Conservation (phyloP, 306 rosid genomes). For the Begonia masoniana region DNA sequence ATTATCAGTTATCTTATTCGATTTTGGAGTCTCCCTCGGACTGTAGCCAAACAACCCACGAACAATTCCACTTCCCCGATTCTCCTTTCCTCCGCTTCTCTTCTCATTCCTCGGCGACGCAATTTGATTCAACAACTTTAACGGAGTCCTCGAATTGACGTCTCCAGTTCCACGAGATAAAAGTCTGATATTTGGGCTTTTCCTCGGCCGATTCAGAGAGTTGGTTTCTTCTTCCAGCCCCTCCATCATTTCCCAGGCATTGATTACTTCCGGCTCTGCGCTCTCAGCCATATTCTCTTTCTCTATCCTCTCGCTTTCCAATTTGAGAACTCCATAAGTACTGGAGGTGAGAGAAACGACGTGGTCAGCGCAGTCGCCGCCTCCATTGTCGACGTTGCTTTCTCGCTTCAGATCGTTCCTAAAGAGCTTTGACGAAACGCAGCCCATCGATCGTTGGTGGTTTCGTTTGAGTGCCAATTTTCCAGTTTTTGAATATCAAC, state of each 20-base stretch:
- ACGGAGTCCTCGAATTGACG: constrained; percentile 42
- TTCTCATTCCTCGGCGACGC: constrained; percentile 56
- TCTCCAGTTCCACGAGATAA: constrained; percentile 52
- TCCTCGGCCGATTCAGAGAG: constrained; percentile 32
- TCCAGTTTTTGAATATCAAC: constrained; percentile 22
- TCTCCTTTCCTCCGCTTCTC: constrained; percentile 57
- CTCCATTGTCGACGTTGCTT: constrained; percentile 33
- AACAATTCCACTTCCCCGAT: constrained; percentile 28
- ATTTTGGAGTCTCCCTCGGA: constrained; percentile 35
- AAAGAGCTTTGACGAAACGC: constrained; percentile 71
- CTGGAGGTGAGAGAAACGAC: constrained; percentile 85
- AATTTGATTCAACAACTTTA: constrained; percentile 56
- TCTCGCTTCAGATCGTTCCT: constrained; percentile 42
- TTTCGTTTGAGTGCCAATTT: no score
- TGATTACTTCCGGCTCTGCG: constrained; percentile 49
- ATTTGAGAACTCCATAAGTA: constrained; percentile 69
- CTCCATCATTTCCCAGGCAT: constrained; percentile 97
- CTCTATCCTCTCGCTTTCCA: constrained; percentile 25
- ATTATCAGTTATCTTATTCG: constrained; percentile 20
- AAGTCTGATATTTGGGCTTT: constrained; percentile 47
- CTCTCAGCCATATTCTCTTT: not conserved
- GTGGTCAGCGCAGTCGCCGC: constrained; percentile 43
- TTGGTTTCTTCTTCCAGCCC: constrained; percentile 76
- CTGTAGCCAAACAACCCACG: constrained; percentile 46
- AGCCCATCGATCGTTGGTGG: constrained; percentile 58